These are phyloP conservation scores for Mucor racemosus DNA, from an alignment of 371 early-diverging fungal species.

Conservation along the genomic window DNA sequence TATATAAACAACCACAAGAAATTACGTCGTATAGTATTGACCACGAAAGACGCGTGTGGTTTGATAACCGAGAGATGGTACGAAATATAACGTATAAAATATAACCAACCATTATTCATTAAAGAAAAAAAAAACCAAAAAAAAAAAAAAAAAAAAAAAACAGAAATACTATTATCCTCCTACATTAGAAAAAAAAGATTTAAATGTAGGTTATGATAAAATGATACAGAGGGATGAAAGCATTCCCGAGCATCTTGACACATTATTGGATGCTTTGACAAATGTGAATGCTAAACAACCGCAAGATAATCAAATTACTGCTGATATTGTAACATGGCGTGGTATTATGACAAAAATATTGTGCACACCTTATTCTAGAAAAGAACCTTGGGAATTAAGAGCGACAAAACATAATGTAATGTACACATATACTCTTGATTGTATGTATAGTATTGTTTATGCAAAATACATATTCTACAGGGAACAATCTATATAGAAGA, in stretches of 20 bases:
- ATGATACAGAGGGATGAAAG: slow-evolving; percentile 67
- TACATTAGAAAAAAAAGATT: slow-evolving; percentile 40
- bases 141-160: too few relatives aligned
- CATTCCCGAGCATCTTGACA: slow-evolving; percentile 81
- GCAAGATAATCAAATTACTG: slow-evolving; percentile 13
- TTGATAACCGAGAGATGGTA: slow-evolving; percentile 76
- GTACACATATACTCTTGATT: neutral
- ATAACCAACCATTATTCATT: neutral
- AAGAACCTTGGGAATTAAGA: slow-evolving; percentile 82
- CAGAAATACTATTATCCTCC: slow-evolving; percentile 79
- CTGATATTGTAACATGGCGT: slow-evolving; percentile 67
- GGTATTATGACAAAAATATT: slow-evolving; percentile 90
- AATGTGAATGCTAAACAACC: slow-evolving; percentile 29
- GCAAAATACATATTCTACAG: slow-evolving; percentile 26
- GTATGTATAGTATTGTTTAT: neutral
- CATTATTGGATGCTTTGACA: slow-evolving; percentile 70
- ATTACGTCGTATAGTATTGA: slow-evolving; percentile 80
- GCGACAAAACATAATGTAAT: slow-evolving; percentile 72
- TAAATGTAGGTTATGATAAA: slow-evolving; percentile 62
- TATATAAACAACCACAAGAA: slow-evolving; percentile 78
- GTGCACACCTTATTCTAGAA: slow-evolving; percentile 74
- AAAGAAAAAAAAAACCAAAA: too few relatives aligned
- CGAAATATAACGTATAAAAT: neutral
- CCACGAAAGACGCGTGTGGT: slow-evolving; percentile 59
- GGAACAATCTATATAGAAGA: slow-evolving; percentile 81